A percentile compares a stretch with the other conserved stretches of the same genome.
These are phyloP conservation scores for Xylariales sp. DNA, from an alignment of 2,329 filamentous ascomycete species.

Conservation along the genomic window DNA sequence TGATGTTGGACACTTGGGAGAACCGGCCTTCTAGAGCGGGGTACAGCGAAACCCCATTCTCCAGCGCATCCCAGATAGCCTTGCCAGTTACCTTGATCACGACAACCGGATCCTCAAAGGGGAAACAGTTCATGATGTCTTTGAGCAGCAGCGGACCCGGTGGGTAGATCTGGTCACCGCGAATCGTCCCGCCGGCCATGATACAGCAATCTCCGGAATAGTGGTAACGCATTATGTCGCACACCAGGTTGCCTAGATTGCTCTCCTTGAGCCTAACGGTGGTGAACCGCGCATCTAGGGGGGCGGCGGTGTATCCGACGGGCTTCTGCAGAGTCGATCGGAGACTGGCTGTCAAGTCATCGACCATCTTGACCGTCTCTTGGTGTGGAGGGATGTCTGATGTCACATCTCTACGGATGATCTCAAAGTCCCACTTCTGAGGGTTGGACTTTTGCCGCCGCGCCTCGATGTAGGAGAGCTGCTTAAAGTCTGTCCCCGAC, in stretches of 20 bases:
- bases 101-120: conserved; percentile 86
- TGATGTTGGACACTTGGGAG: conserved; percentile 81
- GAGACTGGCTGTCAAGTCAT: conserved; percentile 66
- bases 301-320: conserved; percentile 75
- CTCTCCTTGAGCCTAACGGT: conserved; percentile 75
- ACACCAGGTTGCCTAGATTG: conserved; percentile 87
- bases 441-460: conserved; percentile 43
- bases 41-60: conserved; percentile 77
- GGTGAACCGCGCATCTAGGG: conserved; percentile 81
- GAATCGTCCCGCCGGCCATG: conserved; percentile 81
- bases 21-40: conserved; percentile 83
- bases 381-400: conserved; percentile 62
- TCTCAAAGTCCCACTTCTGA: conserved; percentile 71
- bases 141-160: conserved; percentile 73
- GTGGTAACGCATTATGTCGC: conserved; percentile 83
- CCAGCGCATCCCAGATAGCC: conserved; percentile 72
- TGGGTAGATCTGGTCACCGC: conserved; percentile 84
- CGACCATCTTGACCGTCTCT: conserved; percentile 57
- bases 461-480: conserved; percentile 82
- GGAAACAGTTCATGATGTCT: conserved; percentile 85
- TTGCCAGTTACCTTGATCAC: conserved; percentile 68
- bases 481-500: conserved; percentile 84
- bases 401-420: conserved; percentile 69
- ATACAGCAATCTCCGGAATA: conserved; percentile 77
- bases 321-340: conserved; percentile 76